Evolutionary conservation across 2,329 filamentous ascomycete genomes (phyloP).

Genomic region (Colletotrichum echinochloae): DNA sequence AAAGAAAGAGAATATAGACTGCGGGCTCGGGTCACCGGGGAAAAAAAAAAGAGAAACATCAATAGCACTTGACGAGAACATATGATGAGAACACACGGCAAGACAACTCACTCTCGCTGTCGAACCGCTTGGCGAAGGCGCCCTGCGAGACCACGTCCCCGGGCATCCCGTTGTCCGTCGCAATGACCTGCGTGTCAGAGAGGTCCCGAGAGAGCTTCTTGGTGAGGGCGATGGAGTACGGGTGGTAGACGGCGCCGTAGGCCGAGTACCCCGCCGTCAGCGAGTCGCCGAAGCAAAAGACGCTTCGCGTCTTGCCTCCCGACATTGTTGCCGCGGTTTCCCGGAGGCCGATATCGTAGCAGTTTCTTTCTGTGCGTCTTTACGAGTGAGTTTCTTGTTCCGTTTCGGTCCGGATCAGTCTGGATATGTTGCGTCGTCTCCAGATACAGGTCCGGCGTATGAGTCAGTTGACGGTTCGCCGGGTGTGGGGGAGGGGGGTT

Average conservation of each 20-base stretch:
- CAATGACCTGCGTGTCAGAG: slow-evolving; percentile 54
- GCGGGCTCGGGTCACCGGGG: background rate
- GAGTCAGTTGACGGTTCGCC: background rate
- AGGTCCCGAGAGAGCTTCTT: slow-evolving; percentile 61
- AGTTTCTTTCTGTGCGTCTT: background rate
- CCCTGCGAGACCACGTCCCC: slow-evolving; percentile 61
- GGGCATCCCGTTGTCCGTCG: slow-evolving; percentile 61
- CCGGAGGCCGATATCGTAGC: background rate
- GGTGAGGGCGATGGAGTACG: slow-evolving; percentile 65
- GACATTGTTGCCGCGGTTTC: slow-evolving; percentile 9
- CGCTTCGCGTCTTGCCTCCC: slow-evolving; percentile 54
- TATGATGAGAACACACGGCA: background rate
- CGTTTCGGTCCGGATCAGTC: background rate
- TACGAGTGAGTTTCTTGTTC: background rate
- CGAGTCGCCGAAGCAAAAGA: slow-evolving; percentile 75
- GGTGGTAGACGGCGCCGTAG: slow-evolving; percentile 58
- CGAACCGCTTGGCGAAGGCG: slow-evolving; percentile 49
- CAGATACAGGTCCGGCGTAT: background rate
- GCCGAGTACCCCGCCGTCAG: slow-evolving; percentile 68
- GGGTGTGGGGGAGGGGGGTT: background rate
- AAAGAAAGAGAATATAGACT: background rate
- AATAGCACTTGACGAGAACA: background rate
- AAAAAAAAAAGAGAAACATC: no score
- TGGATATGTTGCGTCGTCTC: background rate
- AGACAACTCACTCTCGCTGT: slow-evolving; percentile 50